A percentile compares a stretch with the other conserved stretches of the same genome.
Evolutionary conservation across 2,329 filamentous ascomycete species (phyloP).

Genomic region (Trichoderma sp.): DNA sequence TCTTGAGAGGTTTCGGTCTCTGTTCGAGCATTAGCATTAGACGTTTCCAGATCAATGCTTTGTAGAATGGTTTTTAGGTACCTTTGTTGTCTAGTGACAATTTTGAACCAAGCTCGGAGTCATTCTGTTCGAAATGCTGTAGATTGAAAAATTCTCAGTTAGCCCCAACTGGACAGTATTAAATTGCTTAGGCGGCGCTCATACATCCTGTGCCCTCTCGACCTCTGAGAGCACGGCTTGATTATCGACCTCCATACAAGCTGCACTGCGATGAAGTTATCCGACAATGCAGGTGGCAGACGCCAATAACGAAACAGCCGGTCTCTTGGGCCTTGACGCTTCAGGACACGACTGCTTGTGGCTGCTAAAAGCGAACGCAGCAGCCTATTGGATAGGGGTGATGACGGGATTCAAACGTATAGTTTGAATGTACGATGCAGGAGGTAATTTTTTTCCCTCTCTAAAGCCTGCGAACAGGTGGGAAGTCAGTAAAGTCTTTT

Average conservation of each 20-base stretch:
- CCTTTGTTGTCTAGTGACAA: constrained; percentile 27
- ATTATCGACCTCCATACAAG: constrained; percentile 43
- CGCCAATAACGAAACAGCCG: constrained; percentile 29
- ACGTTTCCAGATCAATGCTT: neutral
- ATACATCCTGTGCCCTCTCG: constrained; percentile 47
- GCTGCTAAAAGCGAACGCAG: constrained; percentile 25
- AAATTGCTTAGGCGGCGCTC: constrained; percentile 44
- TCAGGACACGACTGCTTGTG: constrained; percentile 27
- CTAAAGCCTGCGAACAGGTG: constrained; percentile 40
- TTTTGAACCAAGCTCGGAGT: constrained; percentile 35
- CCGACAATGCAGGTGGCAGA: constrained; percentile 40
- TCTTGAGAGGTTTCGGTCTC: constrained; percentile 14
- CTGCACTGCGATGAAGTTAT: constrained; percentile 39
- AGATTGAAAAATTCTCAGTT: constrained; percentile 50
- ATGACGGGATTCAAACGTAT: constrained; percentile 21
- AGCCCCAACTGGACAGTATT: constrained; percentile 47
- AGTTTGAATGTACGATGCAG: constrained; percentile 39
- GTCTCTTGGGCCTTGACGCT: constrained; percentile 32
- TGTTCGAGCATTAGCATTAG: constrained; percentile 10
- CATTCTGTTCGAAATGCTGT: constrained; percentile 45
- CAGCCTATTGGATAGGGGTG: constrained; percentile 29
- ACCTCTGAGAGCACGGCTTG: constrained; percentile 38
- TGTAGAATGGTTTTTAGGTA: neutral
- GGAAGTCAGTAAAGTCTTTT: constrained; percentile 40
- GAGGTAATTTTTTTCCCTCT: constrained; percentile 39